These are phyloP conservation scores for Akanthomyces lecanii DNA, from an alignment of 2,329 filamentous ascomycete species.

Conservation along the genomic window DNA sequence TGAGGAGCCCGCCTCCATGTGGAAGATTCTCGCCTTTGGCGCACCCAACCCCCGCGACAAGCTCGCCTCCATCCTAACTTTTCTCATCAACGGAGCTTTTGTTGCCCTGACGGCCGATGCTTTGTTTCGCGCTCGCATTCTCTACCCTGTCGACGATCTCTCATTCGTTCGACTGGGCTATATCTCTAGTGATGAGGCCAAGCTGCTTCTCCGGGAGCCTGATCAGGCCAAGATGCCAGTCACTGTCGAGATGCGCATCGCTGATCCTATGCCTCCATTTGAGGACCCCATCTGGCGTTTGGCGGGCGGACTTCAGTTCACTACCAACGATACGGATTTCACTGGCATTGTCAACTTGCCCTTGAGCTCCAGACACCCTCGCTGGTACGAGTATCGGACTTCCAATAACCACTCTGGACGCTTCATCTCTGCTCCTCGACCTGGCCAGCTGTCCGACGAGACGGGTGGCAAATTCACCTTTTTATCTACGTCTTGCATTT, in stretches of 20 bases:
- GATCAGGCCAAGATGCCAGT: slow-evolving; percentile 70
- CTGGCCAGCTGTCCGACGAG: slow-evolving; percentile 58
- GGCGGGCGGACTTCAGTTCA: slow-evolving; percentile 59
- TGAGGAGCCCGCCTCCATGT: slow-evolving; percentile 51
- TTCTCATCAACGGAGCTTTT: slow-evolving; percentile 67
- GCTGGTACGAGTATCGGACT: slow-evolving; percentile 75
- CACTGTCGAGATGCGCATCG: slow-evolving; percentile 61
- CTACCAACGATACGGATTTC: slow-evolving; percentile 76
- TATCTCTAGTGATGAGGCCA: slow-evolving; percentile 75
- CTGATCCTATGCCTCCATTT: slow-evolving; percentile 46
- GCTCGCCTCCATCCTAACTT: slow-evolving; percentile 61
- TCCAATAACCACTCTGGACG: slow-evolving; percentile 83
- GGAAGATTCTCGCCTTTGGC: slow-evolving; percentile 69
- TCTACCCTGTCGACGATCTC: slow-evolving; percentile 68
- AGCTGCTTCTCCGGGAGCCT: slow-evolving; percentile 80
- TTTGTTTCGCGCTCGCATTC: slow-evolving; percentile 66
- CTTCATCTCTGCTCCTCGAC: slow-evolving; percentile 71
- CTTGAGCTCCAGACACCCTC: slow-evolving; percentile 61
- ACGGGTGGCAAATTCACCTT: slow-evolving; percentile 77
- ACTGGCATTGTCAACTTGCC: slow-evolving; percentile 67
- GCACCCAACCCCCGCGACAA: slow-evolving; percentile 68
- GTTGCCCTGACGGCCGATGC: slow-evolving; percentile 71
- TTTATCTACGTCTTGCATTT: slow-evolving; percentile 87
- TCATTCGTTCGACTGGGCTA: slow-evolving; percentile 86
- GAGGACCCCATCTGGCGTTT: slow-evolving; percentile 62